Evolutionary conservation across 1,139 yeast genomes (phyloP), one percentile per base, ranked within the genome.

Genomic region (Eremothecium sinecaudum): DNA sequence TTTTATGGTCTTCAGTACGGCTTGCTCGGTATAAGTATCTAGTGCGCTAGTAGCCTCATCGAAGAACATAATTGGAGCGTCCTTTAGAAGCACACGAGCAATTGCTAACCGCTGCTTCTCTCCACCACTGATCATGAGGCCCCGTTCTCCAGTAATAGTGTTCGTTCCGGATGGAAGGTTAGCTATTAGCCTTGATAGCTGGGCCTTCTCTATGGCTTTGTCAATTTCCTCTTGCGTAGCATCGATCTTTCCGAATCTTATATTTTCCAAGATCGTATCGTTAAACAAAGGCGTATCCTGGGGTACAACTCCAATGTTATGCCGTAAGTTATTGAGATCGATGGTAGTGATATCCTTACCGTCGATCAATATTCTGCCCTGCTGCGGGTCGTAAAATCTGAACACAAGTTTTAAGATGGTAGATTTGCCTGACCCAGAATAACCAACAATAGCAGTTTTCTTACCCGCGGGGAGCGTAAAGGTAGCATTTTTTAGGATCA

Each of bases 91-190:
- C 13, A 90, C 73, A 45, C 99, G 67, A 1, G 96, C 92, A 47
- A 90, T 84, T 0, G 98, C 98, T 35, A 90, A 66, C 43, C 99
- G 67, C 59, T 90, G 99, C 56, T 92, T 87, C 58, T 90, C 98
- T 38, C 99, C 99, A 10, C 99, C 98, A 8, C 96, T 84, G 31
- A 90, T 86, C 98, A 90, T 90, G 71, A 90, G 70, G 15, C 99
- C 98, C 47, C 99, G 67, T 59, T 92, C 99, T 33, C 99, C 99
- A n/a, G 90, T 98, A 36, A 82, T 67, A 0, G 98, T 90, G 23
- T 79, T 65, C 28, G 71, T 65, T 1, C 96, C 96, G 10, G 82
- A 81, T 0, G 98, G 97, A 31, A 90, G 63, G 33, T 79, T 83
- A 5, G 59, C 50, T 14, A 92, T 68, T 29, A 87, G 63, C 14